Evolutionary conservation across 75 land plant genomes (phyloP).

Genomic region (Cryptomeria japonica): DNA sequence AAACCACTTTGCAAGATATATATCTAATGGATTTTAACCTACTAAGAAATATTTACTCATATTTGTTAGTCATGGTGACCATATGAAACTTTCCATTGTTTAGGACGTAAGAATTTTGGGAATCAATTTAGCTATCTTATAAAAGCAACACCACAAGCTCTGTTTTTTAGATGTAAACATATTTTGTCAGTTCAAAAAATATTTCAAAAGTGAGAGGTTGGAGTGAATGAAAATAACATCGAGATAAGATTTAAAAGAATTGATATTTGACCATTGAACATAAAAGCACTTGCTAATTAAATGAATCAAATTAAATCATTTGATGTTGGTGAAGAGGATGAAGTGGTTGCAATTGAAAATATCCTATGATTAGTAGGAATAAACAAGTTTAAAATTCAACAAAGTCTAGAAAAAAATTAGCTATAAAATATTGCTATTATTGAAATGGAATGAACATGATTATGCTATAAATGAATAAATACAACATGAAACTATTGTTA

Average conservation of each 20-base stretch:
- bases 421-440: too few relatives aligned
- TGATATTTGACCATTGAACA: neutral
- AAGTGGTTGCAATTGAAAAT: neutral
- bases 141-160: neutral
- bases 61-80: neutral
- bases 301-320: neutral
- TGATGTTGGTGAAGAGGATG: neutral
- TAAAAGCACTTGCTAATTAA: neutral
- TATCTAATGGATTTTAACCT: neutral
- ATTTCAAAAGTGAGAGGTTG: neutral
- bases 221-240: neutral
- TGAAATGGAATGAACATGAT: too few relatives aligned
- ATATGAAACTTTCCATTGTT: neutral
- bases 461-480: too few relatives aligned
- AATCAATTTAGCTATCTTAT: neutral
- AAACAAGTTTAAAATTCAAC: too few relatives aligned
- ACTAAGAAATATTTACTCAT: neutral
- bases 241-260: neutral
- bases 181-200: neutral
- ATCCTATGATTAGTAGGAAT: neutral
- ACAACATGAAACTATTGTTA: too few relatives aligned
- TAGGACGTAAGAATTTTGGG: neutral
- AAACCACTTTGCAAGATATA: too few relatives aligned
- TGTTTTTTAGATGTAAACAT: neutral
- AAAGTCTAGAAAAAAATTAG: too few relatives aligned